Evolutionary conservation across 208 protist species (phyloP), one percentile per base, ranked within the genome.

Genomic region (Crithidia fasciculata): DNA sequence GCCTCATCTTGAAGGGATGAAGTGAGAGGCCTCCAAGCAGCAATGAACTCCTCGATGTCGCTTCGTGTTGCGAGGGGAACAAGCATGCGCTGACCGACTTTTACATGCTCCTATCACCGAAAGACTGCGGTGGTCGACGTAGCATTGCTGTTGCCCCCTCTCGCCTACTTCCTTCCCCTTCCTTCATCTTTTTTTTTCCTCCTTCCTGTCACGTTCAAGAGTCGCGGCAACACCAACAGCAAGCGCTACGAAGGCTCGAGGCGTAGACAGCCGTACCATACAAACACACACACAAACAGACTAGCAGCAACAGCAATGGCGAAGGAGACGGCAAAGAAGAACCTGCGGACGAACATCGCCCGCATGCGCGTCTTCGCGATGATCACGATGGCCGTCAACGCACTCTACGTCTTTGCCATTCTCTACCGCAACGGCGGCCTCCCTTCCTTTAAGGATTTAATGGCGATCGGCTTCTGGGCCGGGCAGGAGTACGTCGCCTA

Each of bases 241-340:
- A 49, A 49, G 7, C 12, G 9, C 7, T 13, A 49, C 45, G 0
- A 0, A 49, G 12, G 7, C 12, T 15, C 9, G 45, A 49, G 45
- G 12, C 9, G 12, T 49, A 49, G 45, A 49, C 9, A 49, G 12
- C 45, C 9, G 28, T 28, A 28, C 28, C 28, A 28, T 1, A 63
- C 7, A 66, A 50, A 50, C 43, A 18, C n/a, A 69, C 28, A 59
- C 43, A 56, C 40, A 71, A 13, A 62, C 15, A 67, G 57, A 37
- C 16, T 13, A 62, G n/a, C 18, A 44, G 12, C 10, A 15, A 43
- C 72, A 28, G 9, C 36, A 62, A 97, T 97, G 91, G 86, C 93
- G 12, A 96, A 95, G 70, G 88, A 93, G 58, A 96, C 87, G 4
- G 91, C 91, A 8, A 97, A 97, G 81, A 91, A 85, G 72, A 97